Evolutionary conservation across 2,329 filamentous ascomycete species (phyloP).

Genomic region (Pseudogymnoascus sp.): DNA sequence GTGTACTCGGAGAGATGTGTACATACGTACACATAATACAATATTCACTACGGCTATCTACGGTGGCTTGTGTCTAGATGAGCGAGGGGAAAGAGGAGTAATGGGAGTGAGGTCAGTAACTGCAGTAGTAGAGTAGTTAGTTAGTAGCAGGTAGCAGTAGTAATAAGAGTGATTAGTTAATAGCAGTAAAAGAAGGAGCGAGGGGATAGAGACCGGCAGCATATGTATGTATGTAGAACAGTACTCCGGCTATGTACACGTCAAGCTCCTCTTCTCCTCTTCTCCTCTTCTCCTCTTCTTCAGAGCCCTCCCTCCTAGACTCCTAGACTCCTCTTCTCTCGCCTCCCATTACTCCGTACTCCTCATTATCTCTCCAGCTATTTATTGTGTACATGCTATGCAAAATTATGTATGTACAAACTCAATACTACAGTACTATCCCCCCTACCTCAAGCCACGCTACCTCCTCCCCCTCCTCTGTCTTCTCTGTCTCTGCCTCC

Average conservation of each 20-base stretch:
- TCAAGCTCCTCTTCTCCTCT: neutral
- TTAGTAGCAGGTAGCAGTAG: neutral
- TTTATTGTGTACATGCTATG: neutral
- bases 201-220: neutral
- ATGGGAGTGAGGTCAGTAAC: neutral
- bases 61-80: neutral
- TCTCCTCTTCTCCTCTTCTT: neutral
- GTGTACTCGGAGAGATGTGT: neutral
- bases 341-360: neutral
- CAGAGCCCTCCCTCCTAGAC: neutral
- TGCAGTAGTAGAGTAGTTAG: neutral
- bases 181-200: neutral
- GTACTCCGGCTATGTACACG: neutral
- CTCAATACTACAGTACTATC: neutral
- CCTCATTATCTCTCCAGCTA: too few relatives aligned
- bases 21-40: neutral
- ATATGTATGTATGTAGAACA: neutral
- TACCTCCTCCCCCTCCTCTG: neutral
- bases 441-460: too few relatives aligned
- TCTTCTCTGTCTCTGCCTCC: too few relatives aligned
- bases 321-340: neutral
- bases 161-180: too few relatives aligned
- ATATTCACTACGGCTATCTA: neutral
- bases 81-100: neutral
- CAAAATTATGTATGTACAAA: neutral